phyloP scores from a whole-genome alignment of 345 rosid genomes.

The Eucalyptus cloeziana region DNA sequence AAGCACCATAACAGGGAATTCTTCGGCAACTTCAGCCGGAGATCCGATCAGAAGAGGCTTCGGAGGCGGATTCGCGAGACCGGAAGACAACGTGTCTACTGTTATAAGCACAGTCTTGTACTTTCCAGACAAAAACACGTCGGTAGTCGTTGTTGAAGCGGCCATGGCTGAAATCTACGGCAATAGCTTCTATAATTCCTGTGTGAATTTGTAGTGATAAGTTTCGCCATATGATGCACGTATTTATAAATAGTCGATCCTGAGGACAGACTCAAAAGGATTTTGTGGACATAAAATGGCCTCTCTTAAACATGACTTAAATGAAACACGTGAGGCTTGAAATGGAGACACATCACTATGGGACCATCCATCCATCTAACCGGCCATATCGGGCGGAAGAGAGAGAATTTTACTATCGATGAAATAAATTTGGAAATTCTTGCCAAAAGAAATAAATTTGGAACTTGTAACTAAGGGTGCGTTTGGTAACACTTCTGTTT shows the following conservation, averaged over 20 bases:
- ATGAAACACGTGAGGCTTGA: not conserved
- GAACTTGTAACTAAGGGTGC: not conserved
- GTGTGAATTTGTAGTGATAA: not conserved
- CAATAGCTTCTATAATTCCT: not conserved
- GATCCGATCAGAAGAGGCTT: conserved; percentile 58
- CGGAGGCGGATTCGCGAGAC: not conserved
- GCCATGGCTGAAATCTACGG: not conserved
- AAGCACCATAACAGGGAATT: conserved; percentile 52
- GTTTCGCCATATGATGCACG: not conserved
- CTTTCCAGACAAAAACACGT: not conserved
- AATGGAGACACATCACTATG: not conserved
- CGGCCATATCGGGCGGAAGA: not conserved
- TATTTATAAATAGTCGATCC: not conserved
- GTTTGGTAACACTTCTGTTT: no score
- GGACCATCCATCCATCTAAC: not conserved
- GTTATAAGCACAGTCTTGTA: not conserved
- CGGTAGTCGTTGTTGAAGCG: not conserved
- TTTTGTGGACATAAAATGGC: not conserved
- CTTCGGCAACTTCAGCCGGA: conserved; percentile 44
- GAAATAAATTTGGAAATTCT: not conserved
- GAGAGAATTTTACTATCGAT: not conserved
- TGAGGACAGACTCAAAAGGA: not conserved
- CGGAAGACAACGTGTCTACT: not conserved
- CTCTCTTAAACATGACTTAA: not conserved
- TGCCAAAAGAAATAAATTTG: not conserved